Evolutionary conservation across 345 rosid genomes (phyloP).

Genomic region (Arabidopsis thaliana): DNA sequence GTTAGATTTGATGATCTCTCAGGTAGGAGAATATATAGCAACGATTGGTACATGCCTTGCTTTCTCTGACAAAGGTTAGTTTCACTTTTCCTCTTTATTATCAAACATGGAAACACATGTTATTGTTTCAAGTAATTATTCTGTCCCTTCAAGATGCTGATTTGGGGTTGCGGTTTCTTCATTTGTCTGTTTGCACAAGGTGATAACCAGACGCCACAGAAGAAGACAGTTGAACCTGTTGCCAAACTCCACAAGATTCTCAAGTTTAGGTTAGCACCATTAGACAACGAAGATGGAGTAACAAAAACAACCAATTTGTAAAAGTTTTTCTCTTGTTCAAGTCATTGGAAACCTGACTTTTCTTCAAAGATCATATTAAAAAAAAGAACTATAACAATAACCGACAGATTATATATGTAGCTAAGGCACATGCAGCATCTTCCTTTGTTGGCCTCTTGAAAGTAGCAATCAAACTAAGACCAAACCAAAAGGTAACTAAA

Average conservation of each 20-base stretch:
- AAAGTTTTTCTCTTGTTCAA: background rate
- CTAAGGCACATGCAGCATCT: background rate
- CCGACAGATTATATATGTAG: background rate
- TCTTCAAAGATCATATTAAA: conserved; percentile 15
- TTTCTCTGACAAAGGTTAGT: conserved; percentile 55
- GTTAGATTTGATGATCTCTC: background rate
- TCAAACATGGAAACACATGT: background rate
- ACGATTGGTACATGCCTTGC: conserved; percentile 69
- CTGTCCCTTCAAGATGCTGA: background rate
- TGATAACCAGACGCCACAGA: conserved; percentile 52
- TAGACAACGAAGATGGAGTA: conserved; percentile 50
- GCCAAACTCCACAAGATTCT: conserved; percentile 63
- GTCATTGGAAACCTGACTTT: background rate
- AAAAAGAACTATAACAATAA: no score
- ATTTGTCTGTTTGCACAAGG: conserved; percentile 37
- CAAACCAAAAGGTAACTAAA: background rate
- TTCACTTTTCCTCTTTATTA: background rate
- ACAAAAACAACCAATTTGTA: background rate
- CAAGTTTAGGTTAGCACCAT: conserved; percentile 52
- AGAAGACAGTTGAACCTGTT: conserved; percentile 61
- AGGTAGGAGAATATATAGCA: conserved; percentile 67
- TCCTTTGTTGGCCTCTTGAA: conserved; percentile 12
- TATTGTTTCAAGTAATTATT: background rate
- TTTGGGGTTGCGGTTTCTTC: background rate
- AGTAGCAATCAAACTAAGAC: conserved; percentile 31